These are phyloP conservation scores for Firmiana major DNA, from an alignment of 345 rosid species.

Conservation along the genomic window DNA sequence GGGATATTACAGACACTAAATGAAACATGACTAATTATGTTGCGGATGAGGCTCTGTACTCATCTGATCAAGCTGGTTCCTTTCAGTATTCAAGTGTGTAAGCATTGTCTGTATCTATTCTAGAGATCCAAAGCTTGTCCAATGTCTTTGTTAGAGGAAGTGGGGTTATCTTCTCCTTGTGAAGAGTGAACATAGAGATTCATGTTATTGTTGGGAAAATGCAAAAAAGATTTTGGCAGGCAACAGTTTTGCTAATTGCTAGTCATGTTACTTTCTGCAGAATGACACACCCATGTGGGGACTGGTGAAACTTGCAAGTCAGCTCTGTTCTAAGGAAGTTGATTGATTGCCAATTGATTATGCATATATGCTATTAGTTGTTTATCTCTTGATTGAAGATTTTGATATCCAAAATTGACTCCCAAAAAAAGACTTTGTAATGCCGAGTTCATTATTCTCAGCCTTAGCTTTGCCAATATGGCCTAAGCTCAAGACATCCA, in stretches of 20 bases:
- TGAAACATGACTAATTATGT: no score
- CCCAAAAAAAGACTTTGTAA: not conserved
- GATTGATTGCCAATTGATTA: not conserved
- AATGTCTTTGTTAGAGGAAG: not conserved
- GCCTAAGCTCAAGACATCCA: not conserved
- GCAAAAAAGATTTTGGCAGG: not conserved
- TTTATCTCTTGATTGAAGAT: not conserved
- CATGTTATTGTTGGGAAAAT: not conserved
- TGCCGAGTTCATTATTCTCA: not conserved
- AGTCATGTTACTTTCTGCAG: constrained; percentile 29
- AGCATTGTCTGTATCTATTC: not conserved
- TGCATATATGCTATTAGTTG: not conserved
- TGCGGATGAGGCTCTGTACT: not conserved
- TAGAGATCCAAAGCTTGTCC: not conserved
- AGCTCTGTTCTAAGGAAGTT: constrained; percentile 41
- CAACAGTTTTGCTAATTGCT: not conserved
- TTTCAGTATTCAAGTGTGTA: not conserved
- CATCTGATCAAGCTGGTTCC: not conserved
- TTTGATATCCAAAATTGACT: not conserved
- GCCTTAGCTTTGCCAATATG: not conserved
- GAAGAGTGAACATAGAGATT: not conserved
- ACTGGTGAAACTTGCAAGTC: constrained; percentile 55
- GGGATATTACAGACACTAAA: not conserved
- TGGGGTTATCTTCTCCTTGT: not conserved
- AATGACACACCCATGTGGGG: constrained; percentile 80